phyloP scores from a whole-genome alignment of 495 filamentous ascomycete species.

The Bacidia gigantensis region DNA sequence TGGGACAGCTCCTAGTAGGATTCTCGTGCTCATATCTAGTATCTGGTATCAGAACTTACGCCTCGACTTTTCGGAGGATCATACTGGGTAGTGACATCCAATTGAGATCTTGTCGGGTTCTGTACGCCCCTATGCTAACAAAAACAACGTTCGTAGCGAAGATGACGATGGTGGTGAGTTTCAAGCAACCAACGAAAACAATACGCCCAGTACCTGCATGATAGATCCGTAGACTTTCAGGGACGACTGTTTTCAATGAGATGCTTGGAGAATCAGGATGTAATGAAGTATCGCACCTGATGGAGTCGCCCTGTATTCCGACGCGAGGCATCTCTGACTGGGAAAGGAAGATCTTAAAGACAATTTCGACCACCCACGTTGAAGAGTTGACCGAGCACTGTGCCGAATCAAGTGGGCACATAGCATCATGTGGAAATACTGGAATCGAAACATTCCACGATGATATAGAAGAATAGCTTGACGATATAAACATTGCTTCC shows the following conservation, averaged over 20 bases:
- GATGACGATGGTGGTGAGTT: slow-evolving; percentile 57
- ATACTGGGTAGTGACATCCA: not conserved
- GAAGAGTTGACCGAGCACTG: too few relatives aligned
- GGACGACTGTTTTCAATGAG: slow-evolving; percentile 24
- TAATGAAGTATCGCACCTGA: not conserved
- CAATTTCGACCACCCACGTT: too few relatives aligned
- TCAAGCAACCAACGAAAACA: slow-evolving; percentile 52
- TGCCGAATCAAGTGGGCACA: too few relatives aligned
- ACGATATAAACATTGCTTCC: too few relatives aligned
- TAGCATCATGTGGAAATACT: too few relatives aligned
- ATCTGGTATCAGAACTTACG: not conserved
- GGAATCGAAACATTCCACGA: too few relatives aligned
- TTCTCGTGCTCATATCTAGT: not conserved
- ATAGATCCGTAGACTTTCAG: slow-evolving; percentile 55
- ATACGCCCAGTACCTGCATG: slow-evolving; percentile 54
- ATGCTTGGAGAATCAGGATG: not conserved
- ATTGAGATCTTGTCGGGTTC: not conserved
- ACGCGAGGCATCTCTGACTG: not conserved
- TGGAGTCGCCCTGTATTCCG: slow-evolving; percentile 7
- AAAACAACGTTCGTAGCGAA: slow-evolving; percentile 49
- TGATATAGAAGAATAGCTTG: too few relatives aligned
- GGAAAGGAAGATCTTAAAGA: not conserved
- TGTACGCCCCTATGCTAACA: slow-evolving; percentile 16
- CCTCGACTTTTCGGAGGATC: not conserved
- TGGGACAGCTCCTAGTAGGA: slow-evolving; percentile 24